Conservation (phyloP, 2,329 filamentous ascomycete genomes). For the Sclerotinia subarctica region DNA sequence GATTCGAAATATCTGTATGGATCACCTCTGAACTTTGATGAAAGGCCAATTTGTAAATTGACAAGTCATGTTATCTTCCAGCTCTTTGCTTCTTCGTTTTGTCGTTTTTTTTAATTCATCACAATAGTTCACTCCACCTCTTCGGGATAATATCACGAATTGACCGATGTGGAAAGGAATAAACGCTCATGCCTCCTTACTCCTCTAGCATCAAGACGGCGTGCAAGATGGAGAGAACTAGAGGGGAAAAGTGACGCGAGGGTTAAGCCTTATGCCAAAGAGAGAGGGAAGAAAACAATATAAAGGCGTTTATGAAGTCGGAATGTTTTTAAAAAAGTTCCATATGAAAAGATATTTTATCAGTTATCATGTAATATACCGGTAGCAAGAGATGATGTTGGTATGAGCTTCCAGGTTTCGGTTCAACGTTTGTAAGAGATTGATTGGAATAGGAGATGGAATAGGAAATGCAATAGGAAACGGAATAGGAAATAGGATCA, state of each 20-base stretch:
- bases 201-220: not conserved
- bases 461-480: too few relatives aligned
- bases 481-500: too few relatives aligned
- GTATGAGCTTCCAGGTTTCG: not conserved
- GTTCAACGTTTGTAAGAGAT: not conserved
- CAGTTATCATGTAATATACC: too few relatives aligned
- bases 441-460: not conserved
- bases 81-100: not conserved
- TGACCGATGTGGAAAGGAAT: not conserved
- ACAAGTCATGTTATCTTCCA: not conserved
- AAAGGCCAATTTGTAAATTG: not conserved
- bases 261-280: not conserved
- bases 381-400: not conserved
- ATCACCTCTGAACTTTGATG: not conserved
- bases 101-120: not conserved
- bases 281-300: not conserved
- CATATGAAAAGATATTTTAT: not conserved
- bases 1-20: not conserved
- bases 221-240: not conserved
- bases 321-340: not conserved
- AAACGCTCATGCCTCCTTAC: slow-evolving; percentile 2
- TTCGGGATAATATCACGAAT: not conserved
- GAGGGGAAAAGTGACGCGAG: slow-evolving; percentile 7
- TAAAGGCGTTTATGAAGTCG: not conserved
- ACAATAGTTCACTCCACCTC: not conserved